Evolutionary conservation across 805 yeast genomes (phyloP), one percentile per base, ranked within the genome.

Genomic region (Yarrowia osloensis): DNA sequence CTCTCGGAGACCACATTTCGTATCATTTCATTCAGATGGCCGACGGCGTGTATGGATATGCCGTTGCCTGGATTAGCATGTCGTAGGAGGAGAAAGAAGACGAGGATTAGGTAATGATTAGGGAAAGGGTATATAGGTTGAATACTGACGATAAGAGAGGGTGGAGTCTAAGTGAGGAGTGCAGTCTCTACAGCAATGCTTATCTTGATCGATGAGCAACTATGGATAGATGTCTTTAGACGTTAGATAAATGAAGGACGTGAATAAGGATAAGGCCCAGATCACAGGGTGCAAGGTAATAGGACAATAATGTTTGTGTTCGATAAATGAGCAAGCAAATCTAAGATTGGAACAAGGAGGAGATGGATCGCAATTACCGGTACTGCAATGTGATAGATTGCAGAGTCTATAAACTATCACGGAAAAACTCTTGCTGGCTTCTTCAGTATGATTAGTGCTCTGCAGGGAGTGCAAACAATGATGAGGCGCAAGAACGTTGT

Each of bases 11-110:
- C 19, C 49, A 40, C 37, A 19, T 57, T 19, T 24, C 63, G 44
- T 57, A 57, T 37, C 63, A 57, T 57, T 29, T 57, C 63, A 37
- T 57, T 37, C 63, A 57, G 49, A 24, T 57, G 35, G 63, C 49
- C 37, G 49, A 57, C 49, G 63, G 63, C 44, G 37, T 57, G 37
- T 57, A 57, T 26, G 26, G 28, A 15, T 57, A 57, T 15, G 63
- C 63, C 49, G 49, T 19, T 12, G 49, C 63, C 47, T 57, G 63
- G 47, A 17, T 57, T 57, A 54, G 61, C 61, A 54, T 54, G 61
- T 35, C 42, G 22, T 54, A 54, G 59, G 12, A 15, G 28, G n/a
- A 6, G 15, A n/a, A 21, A 28, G 31, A 28, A 28, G 31, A 11
- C 6, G 31, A 28, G 35, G 1, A 39, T n/a, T 19, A 40, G 24